Conservation (phyloP, 768 basidiomycete genomes). For the Calocybe gangraenosa region DNA sequence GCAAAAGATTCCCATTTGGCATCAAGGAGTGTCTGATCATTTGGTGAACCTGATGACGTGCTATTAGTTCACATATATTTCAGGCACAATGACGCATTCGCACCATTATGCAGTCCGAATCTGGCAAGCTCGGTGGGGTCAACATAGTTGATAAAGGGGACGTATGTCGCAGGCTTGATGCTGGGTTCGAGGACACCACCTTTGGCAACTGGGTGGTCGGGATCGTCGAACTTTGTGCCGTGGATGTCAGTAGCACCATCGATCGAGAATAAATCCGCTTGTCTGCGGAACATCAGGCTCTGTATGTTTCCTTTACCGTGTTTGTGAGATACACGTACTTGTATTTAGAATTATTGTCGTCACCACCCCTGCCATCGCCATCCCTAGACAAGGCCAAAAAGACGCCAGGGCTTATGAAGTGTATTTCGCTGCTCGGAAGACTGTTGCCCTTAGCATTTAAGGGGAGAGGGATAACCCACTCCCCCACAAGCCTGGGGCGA, state of each 20-base stretch:
- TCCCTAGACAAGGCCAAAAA: conserved; percentile 61
- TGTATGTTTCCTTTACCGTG: too few relatives aligned
- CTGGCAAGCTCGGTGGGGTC: conserved; percentile 50
- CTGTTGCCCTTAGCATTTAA: conserved; percentile 49
- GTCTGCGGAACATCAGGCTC: conserved; percentile 30
- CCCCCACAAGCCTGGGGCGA: conserved; percentile 41
- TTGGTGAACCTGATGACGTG: conserved; percentile 36
- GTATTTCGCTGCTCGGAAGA: conserved; percentile 50
- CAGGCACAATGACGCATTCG: neutral
- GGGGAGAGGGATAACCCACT: conserved; percentile 59
- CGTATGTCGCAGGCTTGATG: conserved; percentile 51
- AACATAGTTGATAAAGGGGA: conserved; percentile 52
- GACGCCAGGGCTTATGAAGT: conserved; percentile 46
- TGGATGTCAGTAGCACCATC: conserved; percentile 57
- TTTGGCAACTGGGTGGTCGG: conserved; percentile 46
- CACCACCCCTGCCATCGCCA: conserved; percentile 54
- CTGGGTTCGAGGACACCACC: conserved; percentile 40
- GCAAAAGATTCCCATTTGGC: conserved; percentile 69
- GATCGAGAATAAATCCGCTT: conserved; percentile 58
- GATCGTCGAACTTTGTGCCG: conserved; percentile 49
- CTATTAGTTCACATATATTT: neutral
- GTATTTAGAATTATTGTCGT: conserved; percentile 44
- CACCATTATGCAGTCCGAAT: conserved; percentile 62
- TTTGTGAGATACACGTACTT: conserved; percentile 33
- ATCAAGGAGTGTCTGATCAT: conserved; percentile 49